phyloP scores from a whole-genome alignment of 129 eudicot genomes.

The Lonicera japonica region DNA sequence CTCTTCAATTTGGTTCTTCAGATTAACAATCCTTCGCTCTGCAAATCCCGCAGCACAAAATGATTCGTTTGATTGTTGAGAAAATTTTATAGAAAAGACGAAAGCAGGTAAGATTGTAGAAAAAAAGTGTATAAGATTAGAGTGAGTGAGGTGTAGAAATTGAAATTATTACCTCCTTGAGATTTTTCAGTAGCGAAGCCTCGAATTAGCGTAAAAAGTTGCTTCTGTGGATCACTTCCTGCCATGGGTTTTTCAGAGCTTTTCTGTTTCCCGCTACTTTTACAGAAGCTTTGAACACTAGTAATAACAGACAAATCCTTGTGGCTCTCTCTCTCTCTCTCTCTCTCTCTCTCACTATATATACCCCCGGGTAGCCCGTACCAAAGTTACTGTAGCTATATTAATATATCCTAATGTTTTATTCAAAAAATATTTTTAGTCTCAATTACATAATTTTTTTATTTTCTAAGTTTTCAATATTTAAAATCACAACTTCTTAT shows the following conservation, averaged over 20 bases:
- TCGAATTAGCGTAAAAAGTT: slow-evolving; percentile 61
- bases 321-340: not conserved
- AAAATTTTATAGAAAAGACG: not conserved
- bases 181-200: slow-evolving; percentile 65
- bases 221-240: slow-evolving; percentile 53
- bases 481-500: too few relatives aligned
- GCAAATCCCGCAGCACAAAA: slow-evolving; percentile 7
- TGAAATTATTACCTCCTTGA: slow-evolving; percentile 80
- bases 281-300: not conserved
- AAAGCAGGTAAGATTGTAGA: not conserved
- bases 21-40: slow-evolving; percentile 64
- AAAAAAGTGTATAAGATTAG: not conserved
- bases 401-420: too few relatives aligned
- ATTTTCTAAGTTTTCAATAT: too few relatives aligned
- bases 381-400: too few relatives aligned
- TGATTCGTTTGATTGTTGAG: slow-evolving; percentile 3
- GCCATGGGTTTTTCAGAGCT: slow-evolving; percentile 35
- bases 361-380: too few relatives aligned
- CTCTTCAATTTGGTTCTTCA: slow-evolving; percentile 45
- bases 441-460: too few relatives aligned
- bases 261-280: slow-evolving; percentile 31
- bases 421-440: too few relatives aligned
- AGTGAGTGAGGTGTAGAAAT: slow-evolving; percentile 1
- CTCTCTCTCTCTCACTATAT: too few relatives aligned
- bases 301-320: not conserved